phyloP scores from a whole-genome alignment of 148 eudicot species.

The Drosera capensis region DNA sequence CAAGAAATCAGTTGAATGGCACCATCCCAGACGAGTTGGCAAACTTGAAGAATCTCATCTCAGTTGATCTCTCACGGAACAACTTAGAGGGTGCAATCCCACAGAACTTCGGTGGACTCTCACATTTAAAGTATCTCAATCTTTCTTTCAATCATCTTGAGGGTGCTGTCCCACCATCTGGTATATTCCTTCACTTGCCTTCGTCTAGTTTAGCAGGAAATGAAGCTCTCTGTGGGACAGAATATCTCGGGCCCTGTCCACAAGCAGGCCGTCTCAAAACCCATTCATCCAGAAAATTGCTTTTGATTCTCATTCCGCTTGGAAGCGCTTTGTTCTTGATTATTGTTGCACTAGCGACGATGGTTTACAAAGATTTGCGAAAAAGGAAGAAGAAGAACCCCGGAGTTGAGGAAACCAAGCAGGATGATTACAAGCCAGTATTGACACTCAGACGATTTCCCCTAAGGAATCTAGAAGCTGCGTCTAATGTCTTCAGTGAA shows the following conservation, averaged over 20 bases:
- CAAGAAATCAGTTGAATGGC: constrained; percentile 50
- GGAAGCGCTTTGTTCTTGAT: constrained; percentile 21
- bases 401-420: constrained; percentile 20
- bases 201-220: constrained; percentile 53
- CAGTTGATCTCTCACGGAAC: constrained; percentile 62
- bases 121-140: constrained; percentile 35
- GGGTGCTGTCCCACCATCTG: constrained; percentile 54
- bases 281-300: constrained; percentile 18
- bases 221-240: constrained; percentile 52
- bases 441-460: constrained; percentile 41
- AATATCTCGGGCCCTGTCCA: constrained; percentile 23
- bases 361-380: constrained; percentile 5
- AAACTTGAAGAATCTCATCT: constrained; percentile 20
- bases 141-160: constrained; percentile 72
- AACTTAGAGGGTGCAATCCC: constrained; percentile 49
- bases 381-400: constrained; percentile 14
- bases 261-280: constrained; percentile 4
- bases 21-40: constrained; percentile 40
- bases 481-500: constrained; percentile 45
- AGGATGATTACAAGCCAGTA: constrained; percentile 17
- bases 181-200: constrained; percentile 20
- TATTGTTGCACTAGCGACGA: constrained; percentile 13
- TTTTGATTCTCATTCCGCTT: constrained; percentile 29
- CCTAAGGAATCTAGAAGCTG: constrained; percentile 39
- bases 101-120: constrained; percentile 21